These are phyloP conservation scores for Tripterygium wilfordii DNA, from an alignment of 177 flowering plant genomes.

Conservation along the genomic window DNA sequence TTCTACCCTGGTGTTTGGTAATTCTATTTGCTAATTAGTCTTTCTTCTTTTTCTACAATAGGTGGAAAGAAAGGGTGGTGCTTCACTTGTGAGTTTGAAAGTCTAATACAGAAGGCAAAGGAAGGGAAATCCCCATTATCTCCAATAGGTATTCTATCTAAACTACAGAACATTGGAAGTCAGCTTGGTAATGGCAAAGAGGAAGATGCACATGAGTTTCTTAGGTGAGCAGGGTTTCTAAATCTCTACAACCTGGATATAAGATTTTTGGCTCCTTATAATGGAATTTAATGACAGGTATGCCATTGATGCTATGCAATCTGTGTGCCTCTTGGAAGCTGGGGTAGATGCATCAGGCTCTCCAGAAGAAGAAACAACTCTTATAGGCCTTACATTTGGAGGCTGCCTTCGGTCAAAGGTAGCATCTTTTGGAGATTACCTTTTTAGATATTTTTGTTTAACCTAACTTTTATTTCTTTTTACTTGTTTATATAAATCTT, in stretches of 20 bases:
- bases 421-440: conserved; percentile 1
- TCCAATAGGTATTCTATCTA: conserved; percentile 73
- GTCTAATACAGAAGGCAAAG: conserved; percentile 56
- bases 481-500: no score
- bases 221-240: conserved; percentile 81
- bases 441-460: no score
- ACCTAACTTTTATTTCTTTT: no score
- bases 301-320: conserved; percentile 85
- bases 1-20: neutral
- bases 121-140: conserved; percentile 67
- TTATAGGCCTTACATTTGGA: conserved; percentile 84
- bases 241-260: no score
- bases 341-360: conserved; percentile 29
- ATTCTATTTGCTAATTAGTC: neutral
- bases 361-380: conserved; percentile 66
- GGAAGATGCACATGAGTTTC: conserved; percentile 99
- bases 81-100: conserved; percentile 86
- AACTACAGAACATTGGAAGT: conserved; percentile 60
- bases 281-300: conserved; percentile 39
- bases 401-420: conserved; percentile 97
- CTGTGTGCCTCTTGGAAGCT: conserved; percentile 66
- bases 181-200: conserved; percentile 80
- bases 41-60: conserved; percentile 15
- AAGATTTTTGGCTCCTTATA: no score
- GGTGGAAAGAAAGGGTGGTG: conserved; percentile 86